Base-by-base conservation (phyloP, 202 grass and related monocot species). In the Setaria viridis region DNA sequence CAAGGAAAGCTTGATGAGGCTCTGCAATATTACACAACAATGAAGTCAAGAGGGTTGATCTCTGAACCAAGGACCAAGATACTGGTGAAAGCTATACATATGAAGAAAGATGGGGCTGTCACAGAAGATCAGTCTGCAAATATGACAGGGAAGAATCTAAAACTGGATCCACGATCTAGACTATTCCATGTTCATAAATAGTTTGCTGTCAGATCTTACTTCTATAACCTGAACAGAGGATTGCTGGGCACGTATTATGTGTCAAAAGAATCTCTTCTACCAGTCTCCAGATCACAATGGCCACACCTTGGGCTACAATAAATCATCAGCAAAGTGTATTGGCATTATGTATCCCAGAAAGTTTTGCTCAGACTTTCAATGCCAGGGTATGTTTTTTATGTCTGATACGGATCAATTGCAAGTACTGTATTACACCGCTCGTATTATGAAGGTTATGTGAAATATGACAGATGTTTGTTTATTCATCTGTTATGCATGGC, bases 21-120 rank as follows among this genome's bases (percentile, higher is more conserved):
- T 71, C 79, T 92, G 83, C 86, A 89, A 42, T 95, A 87, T 37
- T 95, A 92, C 51, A 87, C 41, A 15, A 86, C 75, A 81, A 95
- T 95, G 90, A 87, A 90, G 57, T 83, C 77, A 1, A 95, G 91
- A 87, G 93, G 88, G 65, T 82, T 95, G 86, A 95, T 75, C 80
- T 86, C 88, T 49, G 93, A 95, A 86, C 88, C 85, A 80, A 95
- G 90, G 82, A 95, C 93, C 39, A 85, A 57, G 25, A 72, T 92
- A 75, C 78, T 95, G 70, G 81, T 87, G 72, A 95, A 95, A 82
- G 80, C 88, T 72, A 92, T 92, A 60, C 65, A 80, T 82, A 79
- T 95, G 75, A 92, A 92, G 76, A 92, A 90, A 62, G 80, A 84
- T 35, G 54, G 1, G 39, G 45, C 46, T 62, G 19, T 33, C 35